phyloP scores from a whole-genome alignment of 148 eudicot genomes.

The Amaranthus cruentus region DNA sequence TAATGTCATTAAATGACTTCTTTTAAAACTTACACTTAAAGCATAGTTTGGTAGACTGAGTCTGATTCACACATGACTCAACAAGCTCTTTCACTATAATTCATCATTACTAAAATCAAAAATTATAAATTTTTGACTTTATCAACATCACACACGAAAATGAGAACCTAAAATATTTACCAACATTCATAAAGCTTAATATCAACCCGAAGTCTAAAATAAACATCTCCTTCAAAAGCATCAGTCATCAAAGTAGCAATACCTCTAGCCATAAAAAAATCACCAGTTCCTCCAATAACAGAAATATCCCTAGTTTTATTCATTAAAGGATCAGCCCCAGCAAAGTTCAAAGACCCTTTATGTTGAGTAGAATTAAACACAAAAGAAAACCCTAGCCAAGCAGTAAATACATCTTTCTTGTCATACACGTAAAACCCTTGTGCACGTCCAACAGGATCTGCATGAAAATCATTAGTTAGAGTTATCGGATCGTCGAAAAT shows the following conservation, averaged over 20 bases:
- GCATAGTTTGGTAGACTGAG: no score
- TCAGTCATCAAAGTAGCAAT: constrained; percentile 62
- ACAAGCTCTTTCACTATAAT: no score
- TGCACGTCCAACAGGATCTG: constrained; percentile 53
- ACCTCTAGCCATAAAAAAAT: constrained; percentile 75
- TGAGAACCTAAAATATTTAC: constrained; percentile 7
- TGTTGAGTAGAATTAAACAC: constrained; percentile 46
- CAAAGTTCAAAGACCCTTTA: constrained; percentile 48
- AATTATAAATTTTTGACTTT: no score
- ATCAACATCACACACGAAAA: no score
- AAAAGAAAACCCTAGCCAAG: constrained; percentile 59
- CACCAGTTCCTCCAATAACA: constrained; percentile 72
- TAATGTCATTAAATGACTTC: no score
- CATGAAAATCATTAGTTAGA: constrained; percentile 44
- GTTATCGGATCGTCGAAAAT: constrained; percentile 81
- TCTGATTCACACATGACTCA: no score
- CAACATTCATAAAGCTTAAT: constrained; percentile 68
- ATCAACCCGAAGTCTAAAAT: constrained; percentile 54
- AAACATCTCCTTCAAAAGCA: constrained; percentile 54
- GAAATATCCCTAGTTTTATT: constrained; percentile 66
- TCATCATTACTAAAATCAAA: no score
- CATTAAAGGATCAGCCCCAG: constrained; percentile 64
- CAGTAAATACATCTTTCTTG: constrained; percentile 35
- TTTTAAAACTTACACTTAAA: no score
- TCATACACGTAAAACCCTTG: constrained; percentile 67